A percentile compares a stretch with the other conserved stretches of the same genome.
Conservation (phyloP, 139 green algal species). For the Chlamydomonas incerta region DNA sequence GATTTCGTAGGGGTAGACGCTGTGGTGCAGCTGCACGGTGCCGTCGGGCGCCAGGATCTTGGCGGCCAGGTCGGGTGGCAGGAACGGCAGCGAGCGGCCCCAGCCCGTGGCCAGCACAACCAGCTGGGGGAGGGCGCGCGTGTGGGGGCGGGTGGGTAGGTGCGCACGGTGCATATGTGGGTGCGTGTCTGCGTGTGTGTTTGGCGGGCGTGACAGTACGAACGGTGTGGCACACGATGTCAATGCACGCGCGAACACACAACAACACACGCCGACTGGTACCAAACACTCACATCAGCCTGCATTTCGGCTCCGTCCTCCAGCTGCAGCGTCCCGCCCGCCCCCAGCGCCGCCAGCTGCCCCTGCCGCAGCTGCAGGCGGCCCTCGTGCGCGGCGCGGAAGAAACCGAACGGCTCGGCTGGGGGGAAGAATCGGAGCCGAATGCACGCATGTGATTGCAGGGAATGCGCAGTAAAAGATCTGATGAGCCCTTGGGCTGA, state of each 20-base stretch:
- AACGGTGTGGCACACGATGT: no score
- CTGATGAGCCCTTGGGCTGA: no score
- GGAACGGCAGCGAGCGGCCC: not conserved
- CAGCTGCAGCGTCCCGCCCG: not conserved
- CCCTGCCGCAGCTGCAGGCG: not conserved
- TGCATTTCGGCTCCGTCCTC: not conserved
- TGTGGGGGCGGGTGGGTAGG: not conserved
- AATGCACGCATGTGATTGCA: no score
- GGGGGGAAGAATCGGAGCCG: not conserved
- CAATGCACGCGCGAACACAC: no score
- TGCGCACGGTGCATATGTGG: no score
- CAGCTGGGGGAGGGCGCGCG: not conserved
- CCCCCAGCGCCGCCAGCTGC: not conserved
- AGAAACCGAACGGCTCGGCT: not conserved
- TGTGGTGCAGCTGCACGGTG: not conserved
- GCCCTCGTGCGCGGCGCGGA: not conserved
- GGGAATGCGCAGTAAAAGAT: no score
- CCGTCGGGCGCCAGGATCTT: not conserved
- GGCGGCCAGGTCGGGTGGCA: not conserved
- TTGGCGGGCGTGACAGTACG: no score
- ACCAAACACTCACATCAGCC: not conserved
- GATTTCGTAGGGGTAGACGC: not conserved
- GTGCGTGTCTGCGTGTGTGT: no score
- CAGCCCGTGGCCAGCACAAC: not conserved
- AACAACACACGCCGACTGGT: no score